phyloP scores from a whole-genome alignment of 2,329 filamentous ascomycete species.

The Alternaria metachromatica region DNA sequence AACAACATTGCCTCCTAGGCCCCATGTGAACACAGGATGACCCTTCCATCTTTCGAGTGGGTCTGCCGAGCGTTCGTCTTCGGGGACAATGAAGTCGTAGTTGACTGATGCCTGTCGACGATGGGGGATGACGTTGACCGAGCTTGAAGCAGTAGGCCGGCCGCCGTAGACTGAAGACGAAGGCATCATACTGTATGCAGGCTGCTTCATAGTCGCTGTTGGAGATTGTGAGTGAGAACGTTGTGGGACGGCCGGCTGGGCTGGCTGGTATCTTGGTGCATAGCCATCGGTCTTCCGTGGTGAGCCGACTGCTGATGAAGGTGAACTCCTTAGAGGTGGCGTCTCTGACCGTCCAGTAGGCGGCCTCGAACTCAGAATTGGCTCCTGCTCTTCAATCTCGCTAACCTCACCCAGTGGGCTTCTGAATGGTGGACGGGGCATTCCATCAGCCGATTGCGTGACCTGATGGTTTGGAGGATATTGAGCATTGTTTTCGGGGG shows the following conservation, averaged over 20 bases:
- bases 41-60: slow-evolving; percentile 90
- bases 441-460: slow-evolving; percentile 36
- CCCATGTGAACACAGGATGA: slow-evolving; percentile 84
- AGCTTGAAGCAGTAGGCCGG: slow-evolving; percentile 21
- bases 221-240: slow-evolving; percentile 67
- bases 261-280: slow-evolving; percentile 59
- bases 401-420: slow-evolving; percentile 43
- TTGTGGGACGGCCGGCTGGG: slow-evolving; percentile 24
- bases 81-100: slow-evolving; percentile 63
- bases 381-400: slow-evolving; percentile 40
- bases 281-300: slow-evolving; percentile 49
- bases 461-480: slow-evolving; percentile 30
- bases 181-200: slow-evolving; percentile 55
- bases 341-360: slow-evolving; percentile 39
- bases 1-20: slow-evolving; percentile 80
- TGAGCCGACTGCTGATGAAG: slow-evolving; percentile 48
- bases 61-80: slow-evolving; percentile 68
- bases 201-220: slow-evolving; percentile 59
- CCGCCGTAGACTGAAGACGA: slow-evolving; percentile 48
- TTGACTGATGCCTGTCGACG: slow-evolving; percentile 55
- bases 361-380: slow-evolving; percentile 20
- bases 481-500: slow-evolving; percentile 11
- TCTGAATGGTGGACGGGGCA: slow-evolving; percentile 33
- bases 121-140: slow-evolving; percentile 41
- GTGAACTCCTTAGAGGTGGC: slow-evolving; percentile 40